Base-by-base conservation (phyloP, 345 rosid genomes). In the Euphorbia peplus region DNA sequence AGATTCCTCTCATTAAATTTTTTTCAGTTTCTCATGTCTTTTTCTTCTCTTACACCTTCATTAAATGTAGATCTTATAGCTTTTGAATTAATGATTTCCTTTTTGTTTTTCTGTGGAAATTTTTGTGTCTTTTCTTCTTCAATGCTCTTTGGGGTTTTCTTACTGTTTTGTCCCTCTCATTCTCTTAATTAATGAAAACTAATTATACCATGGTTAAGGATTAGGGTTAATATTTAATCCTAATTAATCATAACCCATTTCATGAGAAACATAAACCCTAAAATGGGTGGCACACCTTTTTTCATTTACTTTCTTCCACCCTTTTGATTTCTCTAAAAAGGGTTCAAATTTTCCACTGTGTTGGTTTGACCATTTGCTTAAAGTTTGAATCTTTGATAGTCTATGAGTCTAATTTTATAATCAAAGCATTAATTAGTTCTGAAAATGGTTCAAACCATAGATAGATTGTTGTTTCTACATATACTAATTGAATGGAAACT, bases 1-100 rank as follows among this genome's bases (percentile, higher is more conserved):
- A n/a, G n/a, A n/a, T 62, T 29, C 4, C 4, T n/a, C 37, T 32
- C 37, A 32, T 32, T 32, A 32, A 32, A n/a, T 10, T 4, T 61
- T 15, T 42, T 12, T 8, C 39, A 3, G 30, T 28, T 42, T 66
- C 30, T 9, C 11, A 51, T 61, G 83, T 79, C 73, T 68, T 58
- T 75, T 75, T 81, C 79, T 63, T 71, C 48, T 64, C 60, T 70
- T 62, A 24, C 63, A 68, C 75, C 71, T 77, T 75, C 81, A 88
- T 82, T 90, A 57, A 90, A 90, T 87, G 92, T 80, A 76, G 90
- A 84, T 85, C 88, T 81, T 53, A n/a, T n/a, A n/a, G 56, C 24
- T n/a, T 12, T 19, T 8, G 76, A 78, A 60, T 5, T 72, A 21
- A 30, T 48, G 58, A 24, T 53, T 55, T 69, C 59, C 13, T 32